Conservation (phyloP, 345 rosid genomes). For the Aquilaria yunnanensis region DNA sequence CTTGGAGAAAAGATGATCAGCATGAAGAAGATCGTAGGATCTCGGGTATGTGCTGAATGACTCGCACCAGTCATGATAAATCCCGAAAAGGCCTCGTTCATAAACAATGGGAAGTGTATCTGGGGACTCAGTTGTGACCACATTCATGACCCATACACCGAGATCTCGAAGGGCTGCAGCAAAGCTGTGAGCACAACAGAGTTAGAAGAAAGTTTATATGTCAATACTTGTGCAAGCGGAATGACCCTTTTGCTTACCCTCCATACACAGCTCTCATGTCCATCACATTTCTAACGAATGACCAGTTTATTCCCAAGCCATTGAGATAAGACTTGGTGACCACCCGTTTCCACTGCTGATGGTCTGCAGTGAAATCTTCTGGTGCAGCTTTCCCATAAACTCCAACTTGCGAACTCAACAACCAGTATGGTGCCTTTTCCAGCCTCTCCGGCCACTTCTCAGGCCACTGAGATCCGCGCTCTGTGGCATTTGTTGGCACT, state of each 20-base stretch:
- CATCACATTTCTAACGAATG: slow-evolving; percentile 80
- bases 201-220: slow-evolving; percentile 8
- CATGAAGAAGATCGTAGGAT: slow-evolving; percentile 92
- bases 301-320: slow-evolving; percentile 89
- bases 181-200: slow-evolving; percentile 46
- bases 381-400: slow-evolving; percentile 92
- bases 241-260: slow-evolving; percentile 48
- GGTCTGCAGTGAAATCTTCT: slow-evolving; percentile 72
- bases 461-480: slow-evolving; percentile 94
- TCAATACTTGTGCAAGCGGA: not conserved
- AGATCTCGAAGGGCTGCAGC: slow-evolving; percentile 85
- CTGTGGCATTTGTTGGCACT: slow-evolving; percentile 44
- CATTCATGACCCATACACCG: slow-evolving; percentile 94
- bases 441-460: slow-evolving; percentile 87
- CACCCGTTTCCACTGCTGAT: slow-evolving; percentile 85
- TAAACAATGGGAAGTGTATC: slow-evolving; percentile 91
- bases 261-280: slow-evolving; percentile 96
- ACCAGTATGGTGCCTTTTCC: slow-evolving; percentile 81
- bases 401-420: slow-evolving; percentile 75
- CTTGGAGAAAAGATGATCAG: slow-evolving; percentile 92
- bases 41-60: slow-evolving; percentile 98
- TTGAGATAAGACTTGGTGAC: slow-evolving; percentile 75
- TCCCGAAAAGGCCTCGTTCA: slow-evolving; percentile 89
- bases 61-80: slow-evolving; percentile 97
- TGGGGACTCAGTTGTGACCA: slow-evolving; percentile 73